phyloP scores from a whole-genome alignment of 148 eudicot species.

The Diospyros kaki region DNA sequence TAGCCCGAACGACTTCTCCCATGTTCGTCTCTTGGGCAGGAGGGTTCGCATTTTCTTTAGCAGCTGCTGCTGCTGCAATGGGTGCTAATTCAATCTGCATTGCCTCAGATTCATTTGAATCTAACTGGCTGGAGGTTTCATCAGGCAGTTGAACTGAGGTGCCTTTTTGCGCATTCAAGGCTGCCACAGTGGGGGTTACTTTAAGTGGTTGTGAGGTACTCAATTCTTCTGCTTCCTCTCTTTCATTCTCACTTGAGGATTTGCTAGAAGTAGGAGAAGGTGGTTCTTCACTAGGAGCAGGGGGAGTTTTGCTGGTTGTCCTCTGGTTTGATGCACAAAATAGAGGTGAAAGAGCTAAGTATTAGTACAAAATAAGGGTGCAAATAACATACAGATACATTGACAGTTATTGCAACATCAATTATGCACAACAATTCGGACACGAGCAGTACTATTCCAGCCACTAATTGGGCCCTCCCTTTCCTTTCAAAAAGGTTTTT shows the following conservation, averaged over 20 bases:
- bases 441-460: not conserved
- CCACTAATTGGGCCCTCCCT: not conserved
- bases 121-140: conserved; percentile 24
- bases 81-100: conserved; percentile 32
- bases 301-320: conserved; percentile 24
- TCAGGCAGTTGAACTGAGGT: conserved; percentile 28
- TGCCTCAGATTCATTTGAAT: conserved; percentile 30
- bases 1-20: conserved; percentile 60
- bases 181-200: conserved; percentile 27
- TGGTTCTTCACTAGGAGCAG: conserved; percentile 35
- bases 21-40: conserved; percentile 44
- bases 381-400: not conserved
- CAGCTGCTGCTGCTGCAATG: conserved; percentile 21
- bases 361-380: not conserved
- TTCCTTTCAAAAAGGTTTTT: not conserved
- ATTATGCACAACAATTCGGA: not conserved
- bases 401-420: not conserved
- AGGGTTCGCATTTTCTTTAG: conserved; percentile 33
- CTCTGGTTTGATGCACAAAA: conserved; percentile 27
- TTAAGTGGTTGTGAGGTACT: conserved; percentile 26
- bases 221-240: conserved; percentile 32
- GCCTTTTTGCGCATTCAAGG: conserved; percentile 32
- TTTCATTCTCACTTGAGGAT: conserved; percentile 39
- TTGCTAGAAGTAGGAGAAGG: conserved; percentile 58
- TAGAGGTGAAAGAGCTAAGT: not conserved